Evolutionary conservation across 352 stramenopile species (phyloP), one percentile per base, ranked within the genome.

Genomic region (Globisporangium iwayamae): DNA sequence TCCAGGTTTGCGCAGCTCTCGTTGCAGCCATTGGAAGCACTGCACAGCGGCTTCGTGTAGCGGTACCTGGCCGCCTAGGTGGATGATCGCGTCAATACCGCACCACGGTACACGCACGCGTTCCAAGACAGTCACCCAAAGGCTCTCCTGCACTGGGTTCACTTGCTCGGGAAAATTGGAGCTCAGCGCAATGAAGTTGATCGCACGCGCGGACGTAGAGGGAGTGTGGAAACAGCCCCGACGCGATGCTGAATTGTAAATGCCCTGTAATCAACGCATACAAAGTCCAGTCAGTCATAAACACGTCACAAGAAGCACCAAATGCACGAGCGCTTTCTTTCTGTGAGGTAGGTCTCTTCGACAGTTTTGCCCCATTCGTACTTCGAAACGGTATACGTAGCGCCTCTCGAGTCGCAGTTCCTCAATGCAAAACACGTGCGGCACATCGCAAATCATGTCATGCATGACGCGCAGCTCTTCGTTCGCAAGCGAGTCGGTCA

Each of bases 341-440:
- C 11, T 57, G 52, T 45, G 52, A 57, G 18, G 52, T 32, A 57
- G 1, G 22, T 45, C 22, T 28, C 9, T 30, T 7, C 32, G 22
- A 16, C 43, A 9, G 7, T 20, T 11, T 48, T 48, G 39, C 14
- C n/a, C 13, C 11, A 28, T 20, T 66, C 60, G 8, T 39, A 84
- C 78, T 63, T 89, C 83, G 54, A 94, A 92, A 14, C 70, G 78
- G 39, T 89, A 91, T 0, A 89, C 62, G 34, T 89, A 94, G 60
- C 85, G 70, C 22, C 79, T 67, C 41, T 90, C 71, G n/a, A 80
- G 79, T 5, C 62, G 38, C 10, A 94, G 66, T 0, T 63, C 72
- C 7, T 68, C 14, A 32, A 90, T 74, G 25, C 65, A 57, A 66
- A 94, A 91, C 1, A 89, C 68, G 2, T 71, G 52, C 0, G 85